Base-by-base conservation (phyloP, 2,329 filamentous ascomycete species). In the Claviceps cyperi region DNA sequence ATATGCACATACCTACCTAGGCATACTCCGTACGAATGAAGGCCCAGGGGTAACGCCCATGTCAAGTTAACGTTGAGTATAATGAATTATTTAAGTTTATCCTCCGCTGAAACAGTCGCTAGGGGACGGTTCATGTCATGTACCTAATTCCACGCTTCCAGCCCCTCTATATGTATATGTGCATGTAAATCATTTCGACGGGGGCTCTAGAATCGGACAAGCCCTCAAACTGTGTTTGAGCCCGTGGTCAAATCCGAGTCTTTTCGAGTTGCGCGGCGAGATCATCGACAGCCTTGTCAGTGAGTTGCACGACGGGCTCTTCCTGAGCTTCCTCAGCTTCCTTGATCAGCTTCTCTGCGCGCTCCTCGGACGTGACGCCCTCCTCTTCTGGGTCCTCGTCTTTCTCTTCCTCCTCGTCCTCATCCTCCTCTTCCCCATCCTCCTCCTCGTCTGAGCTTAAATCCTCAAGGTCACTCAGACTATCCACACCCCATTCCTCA, bases 401-500 rank as follows among this genome's bases (percentile, higher is more conserved):
- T 3, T 83, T 81, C 28, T 83, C 80, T 4, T 86, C 81, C 28
- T 32, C 28, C 9, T 32, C 28, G 0, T 32, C 21, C n/a, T 43
- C 40, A 3, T 43, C 40, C 14, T 24, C 40, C 7, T 39, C 77
- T 2, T 80, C 77, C 14, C 81, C 81, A 13, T 82, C 83, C 3
- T 83, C 81, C 22, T 83, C 80, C 5, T 86, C 81, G 1, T 79
- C 83, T 51, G 77, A 79, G 13, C 80, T 77, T 9, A 86, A 82
- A 52, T 88, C 86, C 58, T 91, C 86, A 2, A 96, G 79, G 58
- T 96, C 90, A 58, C 84, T 85, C 43, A 95, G 77, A 61, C 85
- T 85, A 62, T 95, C 91, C 22, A 96, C 67, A 40, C 86, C 86
- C 86, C 86, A 92, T 22, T 81, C 78, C 53, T 89, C 89, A 43